A percentile compares a stretch with the other conserved stretches of the same genome.
phyloP scores from a whole-genome alignment of 2,329 filamentous ascomycete genomes.

The Exophiala calicioides region DNA sequence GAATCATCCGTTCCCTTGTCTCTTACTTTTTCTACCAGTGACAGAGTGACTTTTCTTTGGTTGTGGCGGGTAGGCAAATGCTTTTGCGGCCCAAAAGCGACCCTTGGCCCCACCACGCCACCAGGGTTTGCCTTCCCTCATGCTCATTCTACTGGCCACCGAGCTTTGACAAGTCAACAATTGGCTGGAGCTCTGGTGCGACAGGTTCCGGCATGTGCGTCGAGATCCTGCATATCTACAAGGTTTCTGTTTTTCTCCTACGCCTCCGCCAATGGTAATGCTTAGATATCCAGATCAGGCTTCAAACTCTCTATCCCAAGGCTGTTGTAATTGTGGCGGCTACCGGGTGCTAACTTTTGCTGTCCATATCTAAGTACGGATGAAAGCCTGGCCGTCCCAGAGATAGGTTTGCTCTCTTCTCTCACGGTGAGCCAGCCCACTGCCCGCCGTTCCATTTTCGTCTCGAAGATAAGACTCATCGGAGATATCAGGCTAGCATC shows the following conservation, averaged over 20 bases:
- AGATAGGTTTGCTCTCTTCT: no score
- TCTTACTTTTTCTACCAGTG: no score
- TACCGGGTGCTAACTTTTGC: constrained; percentile 3
- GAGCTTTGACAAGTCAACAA: not conserved
- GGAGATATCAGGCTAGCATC: constrained; percentile 6
- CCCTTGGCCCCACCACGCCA: no score
- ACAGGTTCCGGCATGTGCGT: constrained; percentile 12
- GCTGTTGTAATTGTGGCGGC: constrained; percentile 3
- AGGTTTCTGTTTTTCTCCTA: constrained; percentile 2
- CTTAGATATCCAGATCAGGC: not conserved
- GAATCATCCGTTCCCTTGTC: constrained; percentile 3
- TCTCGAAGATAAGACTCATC: constrained; percentile 9
- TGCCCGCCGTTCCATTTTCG: not conserved
- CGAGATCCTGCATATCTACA: constrained; percentile 8
- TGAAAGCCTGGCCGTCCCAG: no score
- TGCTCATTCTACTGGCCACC: not conserved
- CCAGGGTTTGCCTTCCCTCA: no score
- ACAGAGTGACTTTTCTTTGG: no score
- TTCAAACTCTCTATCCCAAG: constrained; percentile 11
- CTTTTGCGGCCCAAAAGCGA: no score
- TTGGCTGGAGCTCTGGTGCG: constrained; percentile 2
- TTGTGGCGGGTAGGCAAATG: no score
- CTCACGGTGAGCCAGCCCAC: no score
- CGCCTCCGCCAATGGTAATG: constrained; percentile 11
- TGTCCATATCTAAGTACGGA: no score